A percentile compares a stretch with the other conserved stretches of the same genome.
Evolutionary conservation across 164 flowering plant genomes (phyloP).

Genomic region (Stephania cephalantha): DNA sequence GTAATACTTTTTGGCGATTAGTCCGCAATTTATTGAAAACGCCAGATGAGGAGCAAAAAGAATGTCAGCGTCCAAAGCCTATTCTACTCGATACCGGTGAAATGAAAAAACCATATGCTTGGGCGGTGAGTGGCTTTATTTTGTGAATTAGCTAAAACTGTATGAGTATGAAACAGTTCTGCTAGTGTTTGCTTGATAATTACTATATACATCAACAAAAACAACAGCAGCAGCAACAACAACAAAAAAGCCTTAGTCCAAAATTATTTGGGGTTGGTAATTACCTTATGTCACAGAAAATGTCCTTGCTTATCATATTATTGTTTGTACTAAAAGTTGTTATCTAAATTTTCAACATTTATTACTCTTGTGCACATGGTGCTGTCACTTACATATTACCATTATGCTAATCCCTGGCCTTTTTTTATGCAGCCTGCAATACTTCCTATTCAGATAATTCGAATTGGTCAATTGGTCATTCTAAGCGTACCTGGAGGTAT

Average conservation of each 20-base stretch:
- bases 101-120: slow-evolving; percentile 87
- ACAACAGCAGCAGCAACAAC: too few relatives aligned
- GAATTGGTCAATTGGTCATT: slow-evolving; percentile 86
- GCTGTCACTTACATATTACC: neutral
- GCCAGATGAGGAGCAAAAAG: slow-evolving; percentile 60
- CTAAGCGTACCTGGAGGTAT: slow-evolving; percentile 98
- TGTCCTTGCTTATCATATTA: too few relatives aligned
- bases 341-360: neutral
- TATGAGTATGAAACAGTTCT: neutral
- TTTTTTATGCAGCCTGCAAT: slow-evolving; percentile 73
- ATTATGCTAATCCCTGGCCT: neutral
- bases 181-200: neutral
- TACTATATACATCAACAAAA: too few relatives aligned
- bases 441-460: slow-evolving; percentile 91
- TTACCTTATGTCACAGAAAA: too few relatives aligned
- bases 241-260: too few relatives aligned
- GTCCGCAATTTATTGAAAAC: slow-evolving; percentile 69
- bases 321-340: too few relatives aligned
- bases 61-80: slow-evolving; percentile 92
- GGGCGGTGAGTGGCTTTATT: slow-evolving; percentile 71
- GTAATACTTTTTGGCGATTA: slow-evolving; percentile 89
- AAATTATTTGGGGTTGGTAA: too few relatives aligned
- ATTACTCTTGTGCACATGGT: neutral
- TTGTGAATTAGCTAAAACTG: neutral
- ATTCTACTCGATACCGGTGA: slow-evolving; percentile 98